phyloP scores from a whole-genome alignment of 2,329 filamentous ascomycete species.

The Mycosphaerella sp. region DNA sequence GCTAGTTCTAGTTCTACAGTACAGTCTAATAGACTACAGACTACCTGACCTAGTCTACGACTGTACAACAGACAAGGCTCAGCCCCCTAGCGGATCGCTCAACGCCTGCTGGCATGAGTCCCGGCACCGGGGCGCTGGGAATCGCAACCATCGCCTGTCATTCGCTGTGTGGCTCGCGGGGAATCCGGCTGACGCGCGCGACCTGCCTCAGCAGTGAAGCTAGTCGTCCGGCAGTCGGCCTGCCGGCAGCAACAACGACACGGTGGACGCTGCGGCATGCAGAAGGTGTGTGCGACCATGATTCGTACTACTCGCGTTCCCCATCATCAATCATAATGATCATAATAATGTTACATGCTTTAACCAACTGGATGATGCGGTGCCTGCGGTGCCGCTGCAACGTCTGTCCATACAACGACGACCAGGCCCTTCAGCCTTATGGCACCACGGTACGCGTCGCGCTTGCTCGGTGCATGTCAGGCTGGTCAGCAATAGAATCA shows the following conservation, averaged over 20 bases:
- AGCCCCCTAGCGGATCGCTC: neutral
- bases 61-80: too few relatives aligned
- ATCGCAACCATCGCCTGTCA: constrained; percentile 3
- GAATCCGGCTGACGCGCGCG: constrained; percentile 12
- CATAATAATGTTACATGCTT: too few relatives aligned
- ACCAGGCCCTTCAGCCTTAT: constrained; percentile 8
- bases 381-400: constrained; percentile 7
- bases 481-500: too few relatives aligned
- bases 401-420: neutral
- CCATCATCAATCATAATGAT: neutral
- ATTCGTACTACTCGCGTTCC: neutral
- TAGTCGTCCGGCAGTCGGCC: constrained; percentile 15
- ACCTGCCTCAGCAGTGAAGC: neutral
- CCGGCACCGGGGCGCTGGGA: constrained; percentile 18
- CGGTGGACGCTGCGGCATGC: constrained; percentile 14
- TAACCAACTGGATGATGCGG: too few relatives aligned
- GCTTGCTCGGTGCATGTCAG: constrained; percentile 9
- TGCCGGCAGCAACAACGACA: constrained; percentile 10
- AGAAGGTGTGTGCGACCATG: constrained; percentile 1
- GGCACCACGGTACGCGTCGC: constrained; percentile 7
- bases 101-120: constrained; percentile 13
- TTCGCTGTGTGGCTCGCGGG: constrained; percentile 7
- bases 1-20: too few relatives aligned
- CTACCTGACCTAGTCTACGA: too few relatives aligned
- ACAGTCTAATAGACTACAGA: too few relatives aligned